These are phyloP conservation scores for Neurospora tetrasperma DNA, from an alignment of 495 filamentous ascomycete genomes.

Conservation along the genomic window DNA sequence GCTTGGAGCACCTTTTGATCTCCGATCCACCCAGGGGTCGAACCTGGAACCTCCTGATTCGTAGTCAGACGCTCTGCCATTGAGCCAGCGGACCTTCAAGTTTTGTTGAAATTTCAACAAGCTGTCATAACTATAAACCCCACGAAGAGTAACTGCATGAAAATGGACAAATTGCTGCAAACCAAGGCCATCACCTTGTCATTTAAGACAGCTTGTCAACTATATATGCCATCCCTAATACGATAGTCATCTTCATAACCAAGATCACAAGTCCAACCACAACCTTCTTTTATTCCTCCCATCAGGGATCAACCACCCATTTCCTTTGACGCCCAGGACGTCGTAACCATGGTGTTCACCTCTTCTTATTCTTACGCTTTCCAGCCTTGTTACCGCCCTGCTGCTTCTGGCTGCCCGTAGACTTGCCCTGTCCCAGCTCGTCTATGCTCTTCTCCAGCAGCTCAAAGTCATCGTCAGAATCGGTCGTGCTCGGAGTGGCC, in stretches of 20 bases:
- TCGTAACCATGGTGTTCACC: constrained; percentile 12
- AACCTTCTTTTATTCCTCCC: not conserved
- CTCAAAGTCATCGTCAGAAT: constrained; percentile 46
- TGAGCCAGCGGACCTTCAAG: not conserved
- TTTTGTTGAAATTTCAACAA: not conserved
- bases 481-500: constrained; percentile 33
- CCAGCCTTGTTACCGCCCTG: constrained; percentile 27
- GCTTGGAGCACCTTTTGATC: not conserved
- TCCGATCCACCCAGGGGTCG: not conserved
- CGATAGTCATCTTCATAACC: not conserved
- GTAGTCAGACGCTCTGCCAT: not conserved
- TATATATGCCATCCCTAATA: not conserved
- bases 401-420: constrained; percentile 30
- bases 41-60: not conserved
- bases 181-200: not conserved
- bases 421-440: constrained; percentile 30
- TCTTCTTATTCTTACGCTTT: constrained; percentile 41
- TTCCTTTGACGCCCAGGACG: no score
- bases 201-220: no score
- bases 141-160: not conserved
- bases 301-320: no score
- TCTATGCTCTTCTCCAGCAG: constrained; percentile 43
- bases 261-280: not conserved
- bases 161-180: not conserved
- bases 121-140: not conserved